Conservation (phyloP, 1,139 yeast species). For the Zygotorulaspora mrakii region DNA sequence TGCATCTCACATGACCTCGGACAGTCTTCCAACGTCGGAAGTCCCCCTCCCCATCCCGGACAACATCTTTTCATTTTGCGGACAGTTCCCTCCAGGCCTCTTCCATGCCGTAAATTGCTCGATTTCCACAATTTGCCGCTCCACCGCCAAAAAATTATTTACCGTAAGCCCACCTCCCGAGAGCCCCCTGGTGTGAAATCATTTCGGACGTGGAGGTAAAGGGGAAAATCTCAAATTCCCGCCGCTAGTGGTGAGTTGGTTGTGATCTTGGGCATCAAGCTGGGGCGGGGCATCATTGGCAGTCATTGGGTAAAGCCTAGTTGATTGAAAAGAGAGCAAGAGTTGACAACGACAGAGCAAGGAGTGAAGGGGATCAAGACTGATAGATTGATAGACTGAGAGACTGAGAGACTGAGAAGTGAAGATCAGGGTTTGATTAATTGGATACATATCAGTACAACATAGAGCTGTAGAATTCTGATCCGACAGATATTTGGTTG, state of each 20-base stretch:
- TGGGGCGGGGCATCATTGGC: slow-evolving; percentile 1
- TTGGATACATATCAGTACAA: not conserved
- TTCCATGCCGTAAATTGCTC: too few relatives aligned
- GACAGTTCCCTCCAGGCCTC: too few relatives aligned
- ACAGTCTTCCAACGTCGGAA: not conserved
- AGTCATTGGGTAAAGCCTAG: too few relatives aligned
- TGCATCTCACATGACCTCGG: not conserved
- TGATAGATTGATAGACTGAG: too few relatives aligned
- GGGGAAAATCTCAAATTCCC: slow-evolving; percentile 1
- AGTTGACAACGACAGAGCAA: too few relatives aligned
- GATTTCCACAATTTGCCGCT: not conserved
- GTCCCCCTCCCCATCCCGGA: too few relatives aligned
- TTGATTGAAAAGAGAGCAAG: too few relatives aligned
- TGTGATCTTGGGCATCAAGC: not conserved
- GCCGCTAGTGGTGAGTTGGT: not conserved
- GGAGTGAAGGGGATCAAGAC: too few relatives aligned
- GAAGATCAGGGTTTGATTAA: not conserved
- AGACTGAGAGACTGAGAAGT: too few relatives aligned
- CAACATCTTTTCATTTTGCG: too few relatives aligned
- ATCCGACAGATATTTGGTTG: not conserved
- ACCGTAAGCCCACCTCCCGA: not conserved
- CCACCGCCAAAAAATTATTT: not conserved
- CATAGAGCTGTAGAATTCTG: not conserved
- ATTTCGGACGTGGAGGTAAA: not conserved
- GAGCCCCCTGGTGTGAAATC: not conserved